Percentiles rank a stretch among this genome's conserved stretches.
Conservation (phyloP, 495 filamentous ascomycete species). For the Copromyces sp. region DNA sequence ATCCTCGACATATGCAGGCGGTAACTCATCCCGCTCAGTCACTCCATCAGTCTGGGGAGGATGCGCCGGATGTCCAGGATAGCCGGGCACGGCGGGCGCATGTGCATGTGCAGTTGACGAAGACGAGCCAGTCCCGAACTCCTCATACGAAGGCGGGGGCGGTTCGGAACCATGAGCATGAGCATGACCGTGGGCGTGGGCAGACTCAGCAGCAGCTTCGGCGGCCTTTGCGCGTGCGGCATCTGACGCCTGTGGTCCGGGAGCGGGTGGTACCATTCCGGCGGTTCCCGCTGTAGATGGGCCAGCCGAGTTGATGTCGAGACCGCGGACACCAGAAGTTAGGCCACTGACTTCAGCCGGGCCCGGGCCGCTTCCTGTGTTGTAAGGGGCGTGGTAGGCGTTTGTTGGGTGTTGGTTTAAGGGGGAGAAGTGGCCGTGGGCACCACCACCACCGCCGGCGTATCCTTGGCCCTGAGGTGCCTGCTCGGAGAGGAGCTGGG, state of each 20-base stretch:
- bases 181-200: neutral
- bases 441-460: neutral
- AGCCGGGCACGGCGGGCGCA: slow-evolving; percentile 4
- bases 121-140: neutral
- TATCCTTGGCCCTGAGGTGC: neutral
- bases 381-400: neutral
- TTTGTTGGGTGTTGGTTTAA: neutral
- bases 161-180: neutral
- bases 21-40: slow-evolving; percentile 5
- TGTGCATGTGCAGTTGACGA: neutral
- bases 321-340: neutral
- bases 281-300: neutral
- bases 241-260: neutral
- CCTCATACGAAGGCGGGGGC: neutral
- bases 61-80: slow-evolving; percentile 6
- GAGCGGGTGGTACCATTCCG: neutral
- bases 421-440: neutral
- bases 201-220: slow-evolving; percentile 17
- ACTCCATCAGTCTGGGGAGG: neutral
- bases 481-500: neutral
- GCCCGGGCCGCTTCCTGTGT: neutral
- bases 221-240: slow-evolving; percentile 13
- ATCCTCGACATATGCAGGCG: slow-evolving; percentile 19
- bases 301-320: slow-evolving; percentile 3
- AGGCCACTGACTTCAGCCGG: neutral